Base-by-base conservation (phyloP, 345 rosid species). In the Eucalyptus pumila region DNA sequence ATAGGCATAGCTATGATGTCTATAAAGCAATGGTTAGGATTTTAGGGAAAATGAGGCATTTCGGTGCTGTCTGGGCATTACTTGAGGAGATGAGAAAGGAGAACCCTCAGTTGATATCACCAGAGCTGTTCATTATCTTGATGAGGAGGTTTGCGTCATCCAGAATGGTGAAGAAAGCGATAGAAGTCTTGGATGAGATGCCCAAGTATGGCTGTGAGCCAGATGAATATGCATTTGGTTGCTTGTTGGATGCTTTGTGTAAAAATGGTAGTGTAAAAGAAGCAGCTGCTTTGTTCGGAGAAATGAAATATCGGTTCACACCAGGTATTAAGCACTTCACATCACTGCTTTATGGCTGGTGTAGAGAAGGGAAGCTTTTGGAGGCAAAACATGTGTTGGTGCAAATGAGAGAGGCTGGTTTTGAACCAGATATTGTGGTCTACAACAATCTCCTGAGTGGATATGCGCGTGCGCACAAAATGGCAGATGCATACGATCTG, bases 151-250 rank as follows among this genome's bases (percentile, higher is more conserved):
- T 97, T 88, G 94, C 96, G 30, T 94, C 96, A 37, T 91, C 94
- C 26, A 93, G 93, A 86, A 94, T 98, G 93, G 99, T 97, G 60
- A 92, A 93, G 91, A 98, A 97, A 89, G 99, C 99, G 1, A 90
- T 96, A 83, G 95, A 96, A 90, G 98, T 97, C 92, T 92, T 97
- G 67, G 99, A 98, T 91, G 97, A 96, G 94, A 96, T 95, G 99
- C 97, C 97, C 6, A 96, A 93, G 88, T 97, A 96, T 60, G 99
- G 99, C 3, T 92, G 97, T 85, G 95, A 96, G 76, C 95, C 96
- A 0, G 98, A 97, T 88, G 98, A 94, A 91, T 93, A 93, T 80
- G 95, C 92, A 5, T 96, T 96, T 60, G 96, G 95, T 60, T 95
- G 99, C 91, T 92, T 97, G 90, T 88, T 98, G 62, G 99, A 97